Evolutionary conservation across 2,329 filamentous ascomycete genomes (phyloP), one percentile per base, ranked within the genome.

Genomic region (Fusarium secorum): DNA sequence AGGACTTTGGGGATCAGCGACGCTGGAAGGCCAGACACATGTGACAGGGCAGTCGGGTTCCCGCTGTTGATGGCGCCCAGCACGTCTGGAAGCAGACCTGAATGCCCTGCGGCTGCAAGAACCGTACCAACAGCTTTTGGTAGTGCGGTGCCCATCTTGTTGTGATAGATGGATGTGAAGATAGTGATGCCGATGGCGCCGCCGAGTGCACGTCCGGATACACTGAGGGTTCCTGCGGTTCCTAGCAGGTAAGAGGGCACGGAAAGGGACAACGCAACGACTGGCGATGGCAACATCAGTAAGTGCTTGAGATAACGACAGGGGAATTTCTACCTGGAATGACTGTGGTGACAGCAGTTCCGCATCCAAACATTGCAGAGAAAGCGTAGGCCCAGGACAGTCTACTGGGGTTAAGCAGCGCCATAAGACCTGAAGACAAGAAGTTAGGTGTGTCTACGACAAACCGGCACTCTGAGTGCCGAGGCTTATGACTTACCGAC

Each of bases 241-340:
- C 46, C 46, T 3, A 51, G 46, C 17, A 51, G 8, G 11, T 51
- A 51, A 2, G 46, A 51, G 1, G 46, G 46, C 1, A 51, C 46
- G 1, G 46, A 51, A 24, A 51, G 22, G 1, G 46, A 51, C 4
- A 51, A 2, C 4, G 46, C 30, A 14, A 51, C 46, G 6, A 35
- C 46, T 49, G 8, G 5, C 0, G 0, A 24, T 11, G 13, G 7
- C 2, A 15, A 11, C 2, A 11, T 49, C 11, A 14, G 17, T 7
- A 24, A 33, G 3, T 4, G 0, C 3, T 44, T 26, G 2, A 18
- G 22, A 26, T 7, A 26, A 3, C 4, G 0, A 14, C 11, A 20
- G 14, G 22, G 41, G 11, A 20, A 20, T 3, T 20, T 24, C 17
- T 26, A 44, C 46, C 46, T 33, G 46, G 46, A 10, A 49, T 49